A percentile compares a stretch with the other conserved stretches of the same genome.
Conservation (phyloP, 345 rosid species). For the Citrus hindsii region DNA sequence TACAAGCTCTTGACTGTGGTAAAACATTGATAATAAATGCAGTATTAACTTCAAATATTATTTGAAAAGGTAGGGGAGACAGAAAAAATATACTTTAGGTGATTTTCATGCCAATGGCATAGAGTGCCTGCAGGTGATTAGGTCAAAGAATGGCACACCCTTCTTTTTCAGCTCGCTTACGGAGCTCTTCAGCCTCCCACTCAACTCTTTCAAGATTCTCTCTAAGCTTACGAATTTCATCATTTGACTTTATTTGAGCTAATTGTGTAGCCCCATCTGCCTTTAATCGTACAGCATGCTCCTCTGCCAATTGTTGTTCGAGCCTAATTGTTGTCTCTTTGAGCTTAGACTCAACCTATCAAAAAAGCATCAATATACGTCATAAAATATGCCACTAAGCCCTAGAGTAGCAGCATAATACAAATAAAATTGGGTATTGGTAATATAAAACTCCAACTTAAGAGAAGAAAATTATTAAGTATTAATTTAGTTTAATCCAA, state of each 20-base stretch:
- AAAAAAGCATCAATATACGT: not conserved
- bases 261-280: conserved; percentile 56
- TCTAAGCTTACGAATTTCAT: conserved; percentile 23
- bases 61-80: no score
- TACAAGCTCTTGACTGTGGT: not conserved
- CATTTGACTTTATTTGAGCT: conserved; percentile 61
- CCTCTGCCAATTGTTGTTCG: conserved; percentile 70
- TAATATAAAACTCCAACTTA: not conserved
- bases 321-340: conserved; percentile 59
- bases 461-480: not conserved
- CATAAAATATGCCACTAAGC: not conserved
- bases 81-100: not conserved
- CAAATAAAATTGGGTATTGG: not conserved
- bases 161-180: conserved; percentile 36
- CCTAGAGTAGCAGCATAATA: not conserved
- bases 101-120: not conserved
- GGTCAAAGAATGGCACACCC: conserved; percentile 60
- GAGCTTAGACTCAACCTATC: conserved; percentile 76
- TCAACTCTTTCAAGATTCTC: no score
- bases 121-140: not conserved
- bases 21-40: not conserved
- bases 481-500: not conserved
- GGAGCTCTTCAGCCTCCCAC: conserved; percentile 46
- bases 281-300: conserved; percentile 68
- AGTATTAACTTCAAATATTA: not conserved